Evolutionary conservation across 768 basidiomycete genomes (phyloP).

Genomic region (Tulasnella sp.): DNA sequence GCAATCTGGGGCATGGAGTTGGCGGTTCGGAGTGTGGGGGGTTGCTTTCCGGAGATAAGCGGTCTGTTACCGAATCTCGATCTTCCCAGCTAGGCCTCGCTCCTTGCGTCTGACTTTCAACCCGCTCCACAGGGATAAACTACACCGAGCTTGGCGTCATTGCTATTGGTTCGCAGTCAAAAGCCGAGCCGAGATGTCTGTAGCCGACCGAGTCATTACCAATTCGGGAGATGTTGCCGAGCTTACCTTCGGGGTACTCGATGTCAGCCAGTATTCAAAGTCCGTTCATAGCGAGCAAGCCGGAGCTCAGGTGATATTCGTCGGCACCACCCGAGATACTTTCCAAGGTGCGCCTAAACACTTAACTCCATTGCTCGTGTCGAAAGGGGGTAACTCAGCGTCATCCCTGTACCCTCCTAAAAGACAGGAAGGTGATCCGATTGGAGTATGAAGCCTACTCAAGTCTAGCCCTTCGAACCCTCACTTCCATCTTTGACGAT

Average conservation of each 20-base stretch:
- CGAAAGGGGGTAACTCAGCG: neutral
- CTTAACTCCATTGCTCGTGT: neutral
- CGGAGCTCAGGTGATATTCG: constrained; percentile 75
- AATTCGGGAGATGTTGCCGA: constrained; percentile 52
- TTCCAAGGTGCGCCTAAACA: constrained; percentile 62
- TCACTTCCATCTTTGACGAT: constrained; percentile 46
- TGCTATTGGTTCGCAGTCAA: neutral
- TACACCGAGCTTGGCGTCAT: neutral
- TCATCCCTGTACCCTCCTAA: constrained; percentile 12
- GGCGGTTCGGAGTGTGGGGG: no score
- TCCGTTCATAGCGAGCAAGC: constrained; percentile 66
- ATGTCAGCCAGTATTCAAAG: constrained; percentile 59
- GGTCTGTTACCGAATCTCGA: no score
- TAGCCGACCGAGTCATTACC: constrained; percentile 38
- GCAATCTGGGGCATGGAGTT: no score
- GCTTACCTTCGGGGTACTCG: constrained; percentile 63
- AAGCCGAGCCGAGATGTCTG: neutral
- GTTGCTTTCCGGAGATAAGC: no score
- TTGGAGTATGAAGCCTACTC: constrained; percentile 86
- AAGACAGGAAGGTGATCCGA: constrained; percentile 70
- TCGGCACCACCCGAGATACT: constrained; percentile 84
- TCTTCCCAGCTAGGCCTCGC: neutral
- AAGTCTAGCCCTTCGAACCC: constrained; percentile 76
- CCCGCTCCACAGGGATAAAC: neutral
- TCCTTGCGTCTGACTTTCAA: neutral